These are phyloP conservation scores for Themeda triandra DNA, from an alignment of 176 grass and related monocot species.

Conservation along the genomic window DNA sequence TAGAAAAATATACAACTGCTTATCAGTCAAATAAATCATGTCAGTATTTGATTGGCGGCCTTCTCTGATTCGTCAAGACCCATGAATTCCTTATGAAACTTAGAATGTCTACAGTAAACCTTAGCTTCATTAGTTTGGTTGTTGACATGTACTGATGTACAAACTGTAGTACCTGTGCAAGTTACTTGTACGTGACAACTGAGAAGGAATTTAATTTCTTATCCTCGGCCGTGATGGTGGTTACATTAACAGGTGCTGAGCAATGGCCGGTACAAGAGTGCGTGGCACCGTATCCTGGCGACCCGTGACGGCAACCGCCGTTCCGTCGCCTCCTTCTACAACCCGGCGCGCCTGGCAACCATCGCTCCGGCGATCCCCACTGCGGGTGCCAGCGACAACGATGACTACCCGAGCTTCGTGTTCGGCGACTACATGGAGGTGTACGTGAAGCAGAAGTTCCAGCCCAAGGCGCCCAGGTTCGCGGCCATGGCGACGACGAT, in stretches of 20 bases:
- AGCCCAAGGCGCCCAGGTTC: slow-evolving; percentile 65
- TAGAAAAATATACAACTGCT: neutral
- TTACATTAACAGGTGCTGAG: slow-evolving; percentile 43
- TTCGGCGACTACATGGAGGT: slow-evolving; percentile 92
- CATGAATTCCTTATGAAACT: neutral
- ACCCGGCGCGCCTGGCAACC: slow-evolving; percentile 54
- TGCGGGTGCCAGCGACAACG: neutral
- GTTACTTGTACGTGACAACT: neutral
- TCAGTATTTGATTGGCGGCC: neutral
- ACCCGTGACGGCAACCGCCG: slow-evolving; percentile 64
- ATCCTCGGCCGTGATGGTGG: neutral
- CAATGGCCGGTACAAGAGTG: slow-evolving; percentile 86
- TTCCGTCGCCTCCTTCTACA: slow-evolving; percentile 87
- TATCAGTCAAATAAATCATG: neutral
- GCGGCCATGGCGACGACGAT: slow-evolving; percentile 5
- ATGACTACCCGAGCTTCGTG: slow-evolving; percentile 57
- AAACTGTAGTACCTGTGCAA: neutral
- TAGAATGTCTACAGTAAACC: neutral
- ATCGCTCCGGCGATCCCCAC: slow-evolving; percentile 38
- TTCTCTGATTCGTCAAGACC: neutral
- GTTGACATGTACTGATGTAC: neutral
- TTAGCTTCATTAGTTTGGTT: neutral
- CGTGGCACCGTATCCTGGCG: slow-evolving; percentile 81
- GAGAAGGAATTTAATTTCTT: neutral
- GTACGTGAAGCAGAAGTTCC: slow-evolving; percentile 75